These are phyloP conservation scores for Ophiocordyceps camponoti-floridani DNA, from an alignment of 2,329 filamentous ascomycete genomes.

Conservation along the genomic window DNA sequence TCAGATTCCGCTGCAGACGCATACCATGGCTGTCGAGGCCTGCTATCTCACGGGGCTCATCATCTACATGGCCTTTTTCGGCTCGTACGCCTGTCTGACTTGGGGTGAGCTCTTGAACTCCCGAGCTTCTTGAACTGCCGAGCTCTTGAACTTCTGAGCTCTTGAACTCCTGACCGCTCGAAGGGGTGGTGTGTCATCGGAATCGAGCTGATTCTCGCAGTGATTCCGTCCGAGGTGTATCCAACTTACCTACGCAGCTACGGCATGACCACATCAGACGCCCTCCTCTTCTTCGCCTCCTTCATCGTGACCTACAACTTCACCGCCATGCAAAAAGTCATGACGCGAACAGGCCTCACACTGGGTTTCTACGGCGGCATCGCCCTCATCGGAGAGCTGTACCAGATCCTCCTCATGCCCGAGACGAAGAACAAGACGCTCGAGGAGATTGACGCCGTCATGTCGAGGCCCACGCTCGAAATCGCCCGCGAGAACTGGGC, in stretches of 20 bases:
- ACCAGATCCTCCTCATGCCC: slow-evolving; percentile 60
- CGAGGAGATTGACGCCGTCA: slow-evolving; percentile 54
- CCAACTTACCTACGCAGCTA: slow-evolving; percentile 56
- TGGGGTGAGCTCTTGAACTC: slow-evolving; percentile 20
- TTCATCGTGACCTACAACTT: slow-evolving; percentile 68
- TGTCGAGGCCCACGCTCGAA: slow-evolving; percentile 42
- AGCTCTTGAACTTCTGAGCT: too few relatives aligned
- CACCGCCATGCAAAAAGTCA: slow-evolving; percentile 48
- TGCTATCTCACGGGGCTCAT: slow-evolving; percentile 51
- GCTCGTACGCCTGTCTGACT: slow-evolving; percentile 44
- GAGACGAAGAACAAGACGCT: slow-evolving; percentile 53
- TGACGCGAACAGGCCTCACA: slow-evolving; percentile 45
- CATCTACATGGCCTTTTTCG: slow-evolving; percentile 52
- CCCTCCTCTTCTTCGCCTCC: slow-evolving; percentile 49
- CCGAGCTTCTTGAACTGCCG: too few relatives aligned
- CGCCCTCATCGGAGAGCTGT: slow-evolving; percentile 50
- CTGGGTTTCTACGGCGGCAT: slow-evolving; percentile 62
- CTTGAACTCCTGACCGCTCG: too few relatives aligned
- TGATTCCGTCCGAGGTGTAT: slow-evolving; percentile 51
- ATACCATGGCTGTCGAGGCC: slow-evolving; percentile 31
- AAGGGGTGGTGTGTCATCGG: too few relatives aligned
- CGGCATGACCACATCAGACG: slow-evolving; percentile 55
- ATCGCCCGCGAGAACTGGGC: slow-evolving; percentile 41
- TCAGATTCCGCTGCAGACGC: slow-evolving; percentile 27
- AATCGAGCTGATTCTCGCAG: slow-evolving; percentile 10